phyloP scores from a whole-genome alignment of 306 rosid species.

The Sindora glabra region DNA sequence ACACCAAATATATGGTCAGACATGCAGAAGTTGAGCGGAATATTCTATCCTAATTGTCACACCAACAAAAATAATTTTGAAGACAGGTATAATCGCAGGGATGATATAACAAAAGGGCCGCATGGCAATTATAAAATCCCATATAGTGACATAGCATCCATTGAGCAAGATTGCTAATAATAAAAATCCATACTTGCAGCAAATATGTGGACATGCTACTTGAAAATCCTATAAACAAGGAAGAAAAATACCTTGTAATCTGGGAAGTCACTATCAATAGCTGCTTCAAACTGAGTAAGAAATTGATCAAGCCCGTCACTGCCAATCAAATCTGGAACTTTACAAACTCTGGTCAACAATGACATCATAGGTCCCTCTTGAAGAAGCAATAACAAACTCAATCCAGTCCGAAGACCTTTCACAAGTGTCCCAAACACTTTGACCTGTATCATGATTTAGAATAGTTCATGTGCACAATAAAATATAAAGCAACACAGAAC shows the following conservation, averaged over 20 bases:
- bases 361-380: constrained; percentile 45
- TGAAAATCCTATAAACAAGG: not conserved
- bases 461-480: not conserved
- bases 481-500: not conserved
- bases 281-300: constrained; percentile 89
- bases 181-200: not conserved
- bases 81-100: not conserved
- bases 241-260: constrained; percentile 55
- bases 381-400: constrained; percentile 57
- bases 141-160: not conserved
- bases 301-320: constrained; percentile 67
- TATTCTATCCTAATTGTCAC: not conserved
- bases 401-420: constrained; percentile 74
- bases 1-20: constrained; percentile 24
- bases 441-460: constrained; percentile 49
- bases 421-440: constrained; percentile 79
- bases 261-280: constrained; percentile 80
- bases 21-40: constrained; percentile 1
- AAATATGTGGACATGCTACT: not conserved
- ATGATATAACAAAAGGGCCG: not conserved
- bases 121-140: constrained; percentile 1
- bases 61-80: too few relatives aligned
- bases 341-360: constrained; percentile 43
- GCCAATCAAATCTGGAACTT: constrained; percentile 53
- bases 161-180: not conserved